Base-by-base conservation (phyloP, 805 yeast genomes). In the Nakazawaea peltata region DNA sequence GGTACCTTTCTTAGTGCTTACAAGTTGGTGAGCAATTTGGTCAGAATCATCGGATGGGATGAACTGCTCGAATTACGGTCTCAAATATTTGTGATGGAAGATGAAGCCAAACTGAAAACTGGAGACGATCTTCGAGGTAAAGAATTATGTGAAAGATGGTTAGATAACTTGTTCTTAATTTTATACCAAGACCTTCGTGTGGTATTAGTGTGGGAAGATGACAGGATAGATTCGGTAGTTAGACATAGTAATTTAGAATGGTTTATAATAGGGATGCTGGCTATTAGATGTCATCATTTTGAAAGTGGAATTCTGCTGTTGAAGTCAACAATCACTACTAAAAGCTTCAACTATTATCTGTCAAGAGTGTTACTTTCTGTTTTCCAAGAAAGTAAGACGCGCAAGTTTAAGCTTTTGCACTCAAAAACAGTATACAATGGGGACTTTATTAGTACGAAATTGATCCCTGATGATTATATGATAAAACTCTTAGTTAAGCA, bases 31-130 rank as follows among this genome's bases (percentile, higher is more conserved):
- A 76, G 94, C 4, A 63, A 74, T 7, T 69, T 92, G 44, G 74
- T 78, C 3, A 69, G 78, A 14, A 58, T 67, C 17, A 62, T 78
- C 27, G 96, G 96, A 4, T 90, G 98, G 98, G 85, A 84, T 45
- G 72, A 69, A 24, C 55, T 86, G 24, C 65, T 88, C 44, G 62
- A 65, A 38, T 49, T 78, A 26, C 73, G 95, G 40, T 74, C 87
- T 1, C 60, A 66, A 14, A 77, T 82, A 1, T 90, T 90, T 57
- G 74, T 85, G 8, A 90, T 90, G 87, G 84, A 77, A 48, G 75
- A 71, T 27, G 90, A 82, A 49, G 75, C 76, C 2, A 37, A 34
- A 19, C 41, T 35, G 9, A 35, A 30, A 12, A 41, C 43, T 18
- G 43, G 41, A 4, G 14, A 35, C 4, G 33, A 44, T 16, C 48